Base-by-base conservation (phyloP, 345 rosid species). In the Cardamine occulta region DNA sequence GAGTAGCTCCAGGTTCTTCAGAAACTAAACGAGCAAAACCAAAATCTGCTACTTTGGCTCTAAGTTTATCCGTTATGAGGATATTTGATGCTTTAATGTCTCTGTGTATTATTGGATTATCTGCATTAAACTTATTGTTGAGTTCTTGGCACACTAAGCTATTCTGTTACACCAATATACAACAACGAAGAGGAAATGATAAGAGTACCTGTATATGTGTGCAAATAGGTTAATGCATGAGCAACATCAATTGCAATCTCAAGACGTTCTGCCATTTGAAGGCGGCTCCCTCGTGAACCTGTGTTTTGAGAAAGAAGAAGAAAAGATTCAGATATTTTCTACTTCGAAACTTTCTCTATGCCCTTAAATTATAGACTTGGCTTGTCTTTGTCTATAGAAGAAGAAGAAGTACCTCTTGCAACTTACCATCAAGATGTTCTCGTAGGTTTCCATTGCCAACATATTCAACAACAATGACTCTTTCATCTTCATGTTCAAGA, bases 161-260 rank as follows among this genome's bases (percentile, higher is more conserved):
- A 19, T 23, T 18, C 9, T 19, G 44, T 7, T 44, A 17, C 42
- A 63, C 8, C 2, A 1, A 48, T 39, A 35, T 7, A 29, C 63
- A 8, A 57, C 14, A 18, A 42, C 45, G 52, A 68, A 39, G 26
- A 42, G 3, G 17, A 31, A 21, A 47, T 56, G 47, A 48, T 13
- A 58, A 47, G 67, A 29, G 23, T 77, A 89, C 98, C 98, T 54
- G 97, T 75, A 68, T 94, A 94, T 59, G 84, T 85, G 81, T 91
- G 98, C 26, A 94, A 91, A 80, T 91, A 94, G 61, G 98, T 83
- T 53, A 90, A 70, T 26, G 95, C 98, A 83, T 94, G 98, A 75
- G 98, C 96, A 14, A 94, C 90, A 86, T 94, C 98, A 58, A 89
- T 88, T 1, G 98, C 93, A 65, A 94, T 86, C 59, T 91, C 97